Percentiles rank a stretch among this genome's conserved stretches.
Conservation (phyloP, 139 green algal genomes). For the Chlamydomonas sp. region DNA sequence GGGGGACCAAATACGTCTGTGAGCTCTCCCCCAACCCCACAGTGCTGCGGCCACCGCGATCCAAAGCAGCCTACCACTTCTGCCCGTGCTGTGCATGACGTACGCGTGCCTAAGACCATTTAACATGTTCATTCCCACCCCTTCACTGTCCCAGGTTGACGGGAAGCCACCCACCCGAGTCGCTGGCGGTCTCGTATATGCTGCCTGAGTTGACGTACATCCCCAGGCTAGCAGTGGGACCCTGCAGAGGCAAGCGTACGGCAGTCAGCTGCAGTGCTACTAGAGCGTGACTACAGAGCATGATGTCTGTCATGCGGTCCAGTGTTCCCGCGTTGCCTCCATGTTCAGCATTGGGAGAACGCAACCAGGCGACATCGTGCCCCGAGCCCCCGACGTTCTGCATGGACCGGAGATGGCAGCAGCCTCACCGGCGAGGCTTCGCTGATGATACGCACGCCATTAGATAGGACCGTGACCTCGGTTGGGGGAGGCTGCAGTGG, state of each 20-base stretch:
- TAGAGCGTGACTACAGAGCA: not conserved
- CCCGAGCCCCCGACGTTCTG: not conserved
- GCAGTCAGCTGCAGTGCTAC: not conserved
- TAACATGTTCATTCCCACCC: too few relatives aligned
- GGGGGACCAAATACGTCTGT: too few relatives aligned
- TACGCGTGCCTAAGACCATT: too few relatives aligned
- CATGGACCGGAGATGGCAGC: not conserved
- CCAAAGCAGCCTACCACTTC: too few relatives aligned
- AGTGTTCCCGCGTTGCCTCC: not conserved
- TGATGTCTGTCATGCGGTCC: not conserved
- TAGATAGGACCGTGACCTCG: constrained; percentile 84
- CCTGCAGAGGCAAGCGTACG: constrained; percentile 59
- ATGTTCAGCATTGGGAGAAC: not conserved
- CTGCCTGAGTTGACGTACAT: constrained; percentile 91
- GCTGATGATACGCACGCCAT: constrained; percentile 88
- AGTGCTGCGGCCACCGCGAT: constrained; percentile 49
- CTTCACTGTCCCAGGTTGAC: too few relatives aligned
- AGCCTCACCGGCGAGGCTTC: constrained; percentile 85
- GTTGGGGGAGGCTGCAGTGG: constrained; percentile 68
- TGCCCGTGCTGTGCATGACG: too few relatives aligned
- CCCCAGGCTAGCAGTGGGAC: constrained; percentile 88
- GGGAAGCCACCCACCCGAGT: constrained; percentile 65
- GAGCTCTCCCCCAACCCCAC: constrained; percentile 70
- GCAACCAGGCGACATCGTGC: not conserved
- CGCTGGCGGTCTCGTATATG: constrained; percentile 77